These are phyloP conservation scores for Stylonectria norvegica DNA, from an alignment of 2,329 filamentous ascomycete species.

Conservation along the genomic window DNA sequence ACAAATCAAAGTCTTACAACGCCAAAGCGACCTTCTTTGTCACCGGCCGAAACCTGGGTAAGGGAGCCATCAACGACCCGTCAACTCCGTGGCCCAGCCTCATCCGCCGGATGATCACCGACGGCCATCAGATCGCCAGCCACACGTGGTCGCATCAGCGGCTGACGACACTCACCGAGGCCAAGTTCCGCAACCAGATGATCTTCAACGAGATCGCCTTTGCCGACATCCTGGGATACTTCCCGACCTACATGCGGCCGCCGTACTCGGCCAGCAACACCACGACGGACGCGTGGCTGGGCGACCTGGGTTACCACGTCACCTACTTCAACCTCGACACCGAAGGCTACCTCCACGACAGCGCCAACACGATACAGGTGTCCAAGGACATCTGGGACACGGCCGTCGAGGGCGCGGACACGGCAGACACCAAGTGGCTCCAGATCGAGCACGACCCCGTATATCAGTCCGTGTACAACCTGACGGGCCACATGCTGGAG, in stretches of 20 bases:
- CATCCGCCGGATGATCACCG: constrained; percentile 44
- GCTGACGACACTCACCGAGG: constrained; percentile 34
- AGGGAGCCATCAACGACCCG: constrained; percentile 41
- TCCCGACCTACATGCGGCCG: constrained; percentile 44
- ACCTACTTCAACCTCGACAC: constrained; percentile 61
- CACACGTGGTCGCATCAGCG: constrained; percentile 49
- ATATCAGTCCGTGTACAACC: constrained; percentile 41
- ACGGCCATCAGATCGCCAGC: constrained; percentile 59
- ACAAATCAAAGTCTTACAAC: constrained; percentile 27
- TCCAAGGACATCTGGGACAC: constrained; percentile 40
- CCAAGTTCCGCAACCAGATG: constrained; percentile 39
- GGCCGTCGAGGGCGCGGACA: constrained; percentile 33
- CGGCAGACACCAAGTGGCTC: constrained; percentile 39
- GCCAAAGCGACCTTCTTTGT: constrained; percentile 40
- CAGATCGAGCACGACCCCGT: constrained; percentile 53
- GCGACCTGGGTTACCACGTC: constrained; percentile 52
- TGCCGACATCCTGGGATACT: constrained; percentile 38
- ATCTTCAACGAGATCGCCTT: constrained; percentile 42
- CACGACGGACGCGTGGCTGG: constrained; percentile 37
- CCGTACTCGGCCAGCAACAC: constrained; percentile 45
- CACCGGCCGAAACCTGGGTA: constrained; percentile 36
- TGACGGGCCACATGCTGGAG: constrained; percentile 42
- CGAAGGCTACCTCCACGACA: constrained; percentile 54
- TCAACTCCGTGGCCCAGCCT: constrained; percentile 33
- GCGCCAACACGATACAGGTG: constrained; percentile 44